A percentile compares a stretch with the other conserved stretches of the same genome.
phyloP scores from a whole-genome alignment of 352 stramenopile species.

The Globisporangium yorkense region DNA sequence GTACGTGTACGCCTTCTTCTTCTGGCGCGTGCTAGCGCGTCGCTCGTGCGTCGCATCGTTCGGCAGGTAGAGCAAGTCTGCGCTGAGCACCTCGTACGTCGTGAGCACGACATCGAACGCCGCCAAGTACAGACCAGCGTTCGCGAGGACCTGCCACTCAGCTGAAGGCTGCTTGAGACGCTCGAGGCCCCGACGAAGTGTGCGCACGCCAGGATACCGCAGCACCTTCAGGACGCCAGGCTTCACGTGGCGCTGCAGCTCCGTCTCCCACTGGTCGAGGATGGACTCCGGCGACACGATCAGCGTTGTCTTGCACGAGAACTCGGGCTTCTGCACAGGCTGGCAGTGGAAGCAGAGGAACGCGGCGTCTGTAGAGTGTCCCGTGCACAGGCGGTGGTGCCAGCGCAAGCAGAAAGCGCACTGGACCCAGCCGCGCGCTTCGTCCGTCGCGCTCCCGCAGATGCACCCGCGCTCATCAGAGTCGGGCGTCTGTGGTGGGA shows the following conservation, averaged over 20 bases:
- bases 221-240: slow-evolving; percentile 40
- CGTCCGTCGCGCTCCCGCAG: slow-evolving; percentile 33
- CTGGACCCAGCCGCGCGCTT: slow-evolving; percentile 36
- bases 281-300: slow-evolving; percentile 92
- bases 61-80: slow-evolving; percentile 76
- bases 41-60: slow-evolving; percentile 29
- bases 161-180: slow-evolving; percentile 23
- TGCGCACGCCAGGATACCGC: slow-evolving; percentile 50
- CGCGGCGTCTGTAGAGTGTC: slow-evolving; percentile 11
- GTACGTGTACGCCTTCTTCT: slow-evolving; percentile 75
- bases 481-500: neutral
- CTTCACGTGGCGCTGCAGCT: slow-evolving; percentile 80
- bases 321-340: slow-evolving; percentile 23
- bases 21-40: slow-evolving; percentile 49
- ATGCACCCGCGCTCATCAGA: slow-evolving; percentile 31
- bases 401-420: slow-evolving; percentile 47
- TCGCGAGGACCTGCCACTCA: slow-evolving; percentile 53
- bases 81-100: slow-evolving; percentile 84
- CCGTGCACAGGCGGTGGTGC: slow-evolving; percentile 66
- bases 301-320: slow-evolving; percentile 77
- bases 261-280: slow-evolving; percentile 84
- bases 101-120: slow-evolving; percentile 89
- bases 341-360: slow-evolving; percentile 74
- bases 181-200: slow-evolving; percentile 26
- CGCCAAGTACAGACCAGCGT: slow-evolving; percentile 38